Evolutionary conservation across 371 early-diverging fungal species (phyloP), one percentile per base, ranked within the genome.

Genomic region (Syncephalastrum sp.): DNA sequence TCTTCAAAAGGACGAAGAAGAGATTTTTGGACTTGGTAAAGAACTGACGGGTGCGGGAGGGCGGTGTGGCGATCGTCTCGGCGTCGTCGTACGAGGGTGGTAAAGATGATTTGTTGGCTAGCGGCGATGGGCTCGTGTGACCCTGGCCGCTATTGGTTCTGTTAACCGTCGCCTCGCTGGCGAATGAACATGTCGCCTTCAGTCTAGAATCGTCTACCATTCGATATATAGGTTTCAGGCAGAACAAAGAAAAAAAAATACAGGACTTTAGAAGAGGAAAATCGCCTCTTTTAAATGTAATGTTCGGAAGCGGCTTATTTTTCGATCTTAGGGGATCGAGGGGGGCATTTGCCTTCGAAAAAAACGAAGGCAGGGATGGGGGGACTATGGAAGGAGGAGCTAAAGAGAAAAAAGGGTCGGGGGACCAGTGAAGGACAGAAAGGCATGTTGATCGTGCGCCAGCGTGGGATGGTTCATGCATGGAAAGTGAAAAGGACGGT

Each of bases 121-220:
- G 54, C 43, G 60, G 60, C n/a, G 54, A 54, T 47, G 54, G 10
- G 38, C 38, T 33, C 38, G 38, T 33, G 38, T 33, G 38, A 33
- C 38, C 38, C 6, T 33, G 38, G 49, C 25, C 49, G 48, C 16
- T 41, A 46, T 15, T 33, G 19, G 42, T 47, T 47, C 43, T 51
- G 38, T 52, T 50, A 13, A 60, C 38, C 5, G 60, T 65, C 2
- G 52, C 60, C 21, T 56, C 65, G 43, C 65, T 65, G 12, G 65
- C 53, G 16, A 60, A 65, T 21, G 65, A 60, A 5, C 57, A 27
- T 8, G 54, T 48, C 12, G 59, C 52, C 29, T 55, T 59, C 45
- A 60, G 52, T 59, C 47, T 65, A 15, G 59, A 23, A 44, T 55
- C 60, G 24, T 59, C 33, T 53, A 56, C 52, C 25, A 27, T 55